Percentiles rank a stretch among this genome's conserved stretches.
Evolutionary conservation across 306 rosid species (phyloP).

Genomic region (Citrullus mucosospermus): DNA sequence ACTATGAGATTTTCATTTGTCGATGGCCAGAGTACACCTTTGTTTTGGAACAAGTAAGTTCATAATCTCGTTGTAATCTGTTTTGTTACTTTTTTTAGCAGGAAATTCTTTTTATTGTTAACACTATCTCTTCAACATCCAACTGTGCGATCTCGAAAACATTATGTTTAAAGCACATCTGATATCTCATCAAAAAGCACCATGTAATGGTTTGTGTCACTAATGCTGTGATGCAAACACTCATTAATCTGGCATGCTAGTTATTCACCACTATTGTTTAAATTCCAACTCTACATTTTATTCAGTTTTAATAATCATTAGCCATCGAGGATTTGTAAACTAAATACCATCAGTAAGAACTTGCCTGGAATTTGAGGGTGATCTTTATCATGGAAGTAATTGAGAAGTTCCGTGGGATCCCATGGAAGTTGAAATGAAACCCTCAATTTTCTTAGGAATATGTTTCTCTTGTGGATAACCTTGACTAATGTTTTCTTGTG

Average conservation of each 20-base stretch:
- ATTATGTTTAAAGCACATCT: neutral
- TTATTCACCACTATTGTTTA: neutral
- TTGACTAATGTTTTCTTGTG: neutral
- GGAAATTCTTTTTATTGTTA: neutral
- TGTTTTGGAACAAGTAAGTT: conserved; percentile 71
- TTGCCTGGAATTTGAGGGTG: neutral
- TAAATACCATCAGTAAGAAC: neutral
- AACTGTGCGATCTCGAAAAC: neutral
- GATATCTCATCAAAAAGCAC: neutral
- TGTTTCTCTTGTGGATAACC: neutral
- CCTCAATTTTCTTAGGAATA: neutral
- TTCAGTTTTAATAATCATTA: neutral
- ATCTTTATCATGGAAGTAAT: neutral
- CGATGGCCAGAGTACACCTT: conserved; percentile 94
- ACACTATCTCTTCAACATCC: neutral
- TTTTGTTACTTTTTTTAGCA: neutral
- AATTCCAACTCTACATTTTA: neutral
- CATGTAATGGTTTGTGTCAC: neutral
- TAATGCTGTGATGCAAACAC: neutral
- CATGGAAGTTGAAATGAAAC: neutral
- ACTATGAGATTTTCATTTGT: conserved; percentile 81
- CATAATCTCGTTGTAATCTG: neutral
- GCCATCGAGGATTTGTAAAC: neutral
- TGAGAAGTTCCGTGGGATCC: neutral
- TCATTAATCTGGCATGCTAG: neutral